Evolutionary conservation across 106 monocot genomes (phyloP), one percentile per base, ranked within the genome.

Genomic region (Triglochin maritima): DNA sequence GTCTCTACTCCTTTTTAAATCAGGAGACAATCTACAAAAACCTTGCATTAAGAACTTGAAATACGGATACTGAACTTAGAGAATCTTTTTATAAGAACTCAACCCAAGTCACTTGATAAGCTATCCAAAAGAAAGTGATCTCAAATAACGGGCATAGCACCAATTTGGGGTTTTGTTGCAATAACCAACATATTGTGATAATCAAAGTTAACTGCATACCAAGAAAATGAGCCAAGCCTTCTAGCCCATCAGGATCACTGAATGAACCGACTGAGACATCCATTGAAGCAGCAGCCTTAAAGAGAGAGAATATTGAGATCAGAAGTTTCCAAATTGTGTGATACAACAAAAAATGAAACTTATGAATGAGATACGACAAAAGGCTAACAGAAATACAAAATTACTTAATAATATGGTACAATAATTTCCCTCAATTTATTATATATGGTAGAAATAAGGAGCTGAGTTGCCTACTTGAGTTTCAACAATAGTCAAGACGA

Each of bases 201-300:
- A 29, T 29, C 29, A 29, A 29, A 29, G 29, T 29, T 29, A 29
- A 29, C 29, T 29, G 29, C 69, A 54, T 65, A 83, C 92, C 92
- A 63, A 93, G 84, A 76, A 85, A 93, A 81, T 93, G 92, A 7
- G 92, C 92, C 46, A 93, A 74, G 44, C 92, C 92, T 62, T 88
- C 88, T 10, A 93, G 74, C 0, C 88, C 92, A 0, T 86, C 88
- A 9, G 92, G 92, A 17, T 93, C 85, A 71, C 81, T 77, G 77
- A 81, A 93, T 9, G 50, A 85, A 10, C 92, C 92, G 7, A 93
- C 83, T 3, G 76, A 73, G 10, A 93, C 88, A 63, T 79, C 69
- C 92, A 93, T 93, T n/a, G 85, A 81, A 75, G 85, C 88, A 42
- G 92, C 88, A 57, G 83, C 80, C 92, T 93, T 56, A 29, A 68